Base-by-base conservation (phyloP, 129 eudicot species). In the Flaveria bidentis region DNA sequence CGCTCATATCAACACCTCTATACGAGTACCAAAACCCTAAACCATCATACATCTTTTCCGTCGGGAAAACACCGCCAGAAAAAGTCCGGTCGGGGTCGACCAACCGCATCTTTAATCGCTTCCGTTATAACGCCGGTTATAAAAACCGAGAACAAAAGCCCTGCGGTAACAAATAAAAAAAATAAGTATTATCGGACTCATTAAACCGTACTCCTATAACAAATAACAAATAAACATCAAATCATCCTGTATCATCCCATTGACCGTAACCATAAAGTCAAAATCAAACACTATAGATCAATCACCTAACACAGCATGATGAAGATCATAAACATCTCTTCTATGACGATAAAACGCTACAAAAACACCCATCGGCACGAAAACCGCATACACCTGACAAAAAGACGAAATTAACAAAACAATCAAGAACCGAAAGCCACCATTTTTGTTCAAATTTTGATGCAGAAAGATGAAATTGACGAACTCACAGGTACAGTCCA, bases 41-140 rank as follows among this genome's bases (percentile, higher is more conserved):
- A 76, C 72, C 12, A 56, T 49, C 89, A 47, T 87, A 94, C 98
- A 74, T 89, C 97, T 69, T 81, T 83, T 66, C 98, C 98, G 80
- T 94, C 98, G 14, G 98, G 98, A 79, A 94, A 94, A 84, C 98
- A 94, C 17, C 97, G 87, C 98, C 98, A 94, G 64, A 94, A 94
- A 84, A 94, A 94, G 73, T 94, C 90, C 0, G 98, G 98, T 13
- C 97, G 85, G 64, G 98, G 98, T 51, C 98, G 83, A 52, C 98
- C 98, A 49, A 91, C 97, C 12, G 90, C 97, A 75, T 87, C 91
- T 86, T 94, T 94, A 39, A 91, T 89, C n/a, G 96, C 90, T 79
- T 85, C 88, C 16, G 96, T 91, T 53, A 91, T 69, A 51, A 94
- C 97, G 13, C 82, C 96, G 4, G 98, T 94, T 50, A 94, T 69